These are phyloP conservation scores for Cajanus cajan DNA, from an alignment of 306 rosid genomes.

Conservation along the genomic window DNA sequence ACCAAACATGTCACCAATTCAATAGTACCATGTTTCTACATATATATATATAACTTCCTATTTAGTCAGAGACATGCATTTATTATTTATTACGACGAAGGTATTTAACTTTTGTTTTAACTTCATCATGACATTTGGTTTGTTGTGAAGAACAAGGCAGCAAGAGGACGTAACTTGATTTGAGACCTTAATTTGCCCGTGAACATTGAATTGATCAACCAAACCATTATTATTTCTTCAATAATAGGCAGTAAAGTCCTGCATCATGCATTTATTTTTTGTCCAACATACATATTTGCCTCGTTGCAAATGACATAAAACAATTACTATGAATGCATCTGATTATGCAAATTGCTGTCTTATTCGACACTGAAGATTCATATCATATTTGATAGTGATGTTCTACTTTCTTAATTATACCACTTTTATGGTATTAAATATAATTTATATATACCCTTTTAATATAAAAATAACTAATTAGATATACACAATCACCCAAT, in stretches of 20 bases:
- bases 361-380: neutral
- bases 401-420: neutral
- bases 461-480: too few relatives aligned
- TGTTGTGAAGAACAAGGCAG: neutral
- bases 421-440: neutral
- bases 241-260: neutral
- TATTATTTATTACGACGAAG: neutral
- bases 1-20: neutral
- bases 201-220: slow-evolving; percentile 26
- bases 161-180: neutral
- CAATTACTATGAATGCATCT: neutral
- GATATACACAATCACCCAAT: too few relatives aligned
- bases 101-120: neutral
- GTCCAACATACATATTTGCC: too few relatives aligned
- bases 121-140: neutral
- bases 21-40: neutral
- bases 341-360: neutral
- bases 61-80: neutral
- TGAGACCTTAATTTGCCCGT: slow-evolving; percentile 17
- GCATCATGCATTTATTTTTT: neutral
- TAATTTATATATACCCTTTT: neutral
- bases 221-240: neutral
- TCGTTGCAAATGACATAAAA: neutral
- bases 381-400: slow-evolving; percentile 11
- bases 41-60: neutral